Evolutionary conservation across 176 grass and related monocot species (phyloP).

Genomic region (Musa acuminata): DNA sequence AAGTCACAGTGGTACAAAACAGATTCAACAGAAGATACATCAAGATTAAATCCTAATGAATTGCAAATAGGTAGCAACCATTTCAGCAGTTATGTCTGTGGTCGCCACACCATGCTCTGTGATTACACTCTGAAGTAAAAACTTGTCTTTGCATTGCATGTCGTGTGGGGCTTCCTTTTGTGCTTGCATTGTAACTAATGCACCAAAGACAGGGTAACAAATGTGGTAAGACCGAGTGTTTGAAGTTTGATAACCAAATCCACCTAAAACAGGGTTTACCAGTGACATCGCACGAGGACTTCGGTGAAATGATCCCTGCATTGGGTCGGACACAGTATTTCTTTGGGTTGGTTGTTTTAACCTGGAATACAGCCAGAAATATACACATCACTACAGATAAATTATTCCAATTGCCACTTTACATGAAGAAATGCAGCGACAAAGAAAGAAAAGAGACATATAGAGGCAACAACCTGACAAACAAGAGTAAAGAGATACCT

Average conservation of each 20-base stretch:
- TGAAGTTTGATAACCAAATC: neutral
- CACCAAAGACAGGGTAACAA: neutral
- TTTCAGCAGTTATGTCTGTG: conserved; percentile 60
- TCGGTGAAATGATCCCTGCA: conserved; percentile 63
- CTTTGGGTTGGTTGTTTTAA: conserved; percentile 99
- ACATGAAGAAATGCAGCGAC: neutral
- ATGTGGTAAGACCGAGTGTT: conserved; percentile 2
- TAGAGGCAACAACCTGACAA: neutral
- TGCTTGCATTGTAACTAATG: conserved; percentile 85
- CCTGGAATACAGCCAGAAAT: conserved; percentile 29
- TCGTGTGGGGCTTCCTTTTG: conserved; percentile 66
- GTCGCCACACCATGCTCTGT: conserved; percentile 46
- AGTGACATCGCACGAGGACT: conserved; percentile 76
- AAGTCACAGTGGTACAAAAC: conserved; percentile 1
- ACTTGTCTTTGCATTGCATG: conserved; percentile 95
- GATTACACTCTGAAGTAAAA: conserved; percentile 79
- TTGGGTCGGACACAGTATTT: conserved; percentile 96
- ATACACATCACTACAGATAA: too few relatives aligned
- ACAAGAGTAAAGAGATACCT: conserved; percentile 41
- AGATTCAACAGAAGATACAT: neutral
- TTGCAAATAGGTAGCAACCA: conserved; percentile 30
- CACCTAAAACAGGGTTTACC: conserved; percentile 29
- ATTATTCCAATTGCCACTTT: too few relatives aligned
- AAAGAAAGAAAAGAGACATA: neutral
- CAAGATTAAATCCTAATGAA: neutral